A percentile compares a stretch with the other conserved stretches of the same genome.
Evolutionary conservation across 2,329 filamentous ascomycete genomes (phyloP).

Genomic region (Beauveria sp.): DNA sequence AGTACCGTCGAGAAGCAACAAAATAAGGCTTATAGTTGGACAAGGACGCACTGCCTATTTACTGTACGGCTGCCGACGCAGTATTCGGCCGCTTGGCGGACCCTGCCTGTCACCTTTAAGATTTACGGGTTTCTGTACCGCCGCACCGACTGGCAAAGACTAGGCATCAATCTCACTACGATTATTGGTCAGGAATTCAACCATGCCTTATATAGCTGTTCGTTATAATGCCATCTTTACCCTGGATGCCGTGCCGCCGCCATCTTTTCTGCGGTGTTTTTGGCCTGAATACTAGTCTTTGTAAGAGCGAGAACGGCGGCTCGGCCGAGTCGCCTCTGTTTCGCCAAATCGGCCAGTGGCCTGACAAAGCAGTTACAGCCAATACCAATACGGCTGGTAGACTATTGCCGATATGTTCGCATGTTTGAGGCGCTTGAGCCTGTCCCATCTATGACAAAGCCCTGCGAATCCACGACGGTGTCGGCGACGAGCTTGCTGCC

Average conservation of each 20-base stretch:
- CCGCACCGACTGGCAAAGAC: too few species aligned
- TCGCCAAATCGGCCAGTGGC: not conserved
- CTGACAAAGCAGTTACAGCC: too few species aligned
- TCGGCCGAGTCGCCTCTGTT: not conserved
- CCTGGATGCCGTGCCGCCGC: not conserved
- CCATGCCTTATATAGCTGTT: too few species aligned
- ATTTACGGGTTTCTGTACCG: too few species aligned
- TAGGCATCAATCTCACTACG: too few species aligned
- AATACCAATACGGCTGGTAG: not conserved
- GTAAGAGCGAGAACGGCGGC: not conserved
- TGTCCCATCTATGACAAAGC: constrained; percentile 16
- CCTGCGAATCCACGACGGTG: constrained; percentile 12
- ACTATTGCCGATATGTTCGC: not conserved
- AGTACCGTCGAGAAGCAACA: not conserved
- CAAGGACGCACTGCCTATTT: not conserved
- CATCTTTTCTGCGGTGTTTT: constrained; percentile 4
- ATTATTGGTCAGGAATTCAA: too few species aligned
- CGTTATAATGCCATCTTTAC: not conserved
- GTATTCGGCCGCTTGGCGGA: constrained; percentile 2
- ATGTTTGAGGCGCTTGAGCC: constrained; percentile 14
- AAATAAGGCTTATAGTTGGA: not conserved
- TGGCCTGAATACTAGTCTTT: not conserved
- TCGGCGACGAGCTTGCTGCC: constrained; percentile 13
- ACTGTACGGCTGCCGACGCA: constrained; percentile 1
- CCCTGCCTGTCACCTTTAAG: not conserved